Evolutionary conservation across 306 rosid species (phyloP).

Genomic region (Hippophae tibetana): DNA sequence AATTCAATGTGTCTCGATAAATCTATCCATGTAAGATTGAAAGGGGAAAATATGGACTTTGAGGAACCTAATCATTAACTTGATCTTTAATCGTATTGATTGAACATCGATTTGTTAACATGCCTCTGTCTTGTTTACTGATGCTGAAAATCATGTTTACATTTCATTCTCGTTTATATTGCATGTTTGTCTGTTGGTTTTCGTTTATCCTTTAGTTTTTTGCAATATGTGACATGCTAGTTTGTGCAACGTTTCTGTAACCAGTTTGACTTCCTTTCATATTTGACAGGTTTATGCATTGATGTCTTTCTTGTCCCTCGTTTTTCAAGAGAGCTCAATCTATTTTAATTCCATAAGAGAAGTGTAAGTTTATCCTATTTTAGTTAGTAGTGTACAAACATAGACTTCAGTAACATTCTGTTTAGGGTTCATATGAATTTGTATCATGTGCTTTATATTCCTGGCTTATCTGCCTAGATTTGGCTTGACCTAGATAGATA

Average conservation of each 20-base stretch:
- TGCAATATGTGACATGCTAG: constrained; percentile 3
- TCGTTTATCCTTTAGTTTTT: not conserved
- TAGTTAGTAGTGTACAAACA: not conserved
- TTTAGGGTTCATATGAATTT: constrained; percentile 3
- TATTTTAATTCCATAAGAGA: constrained; percentile 84
- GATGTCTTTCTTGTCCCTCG: constrained; percentile 88
- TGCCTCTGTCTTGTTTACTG: no score
- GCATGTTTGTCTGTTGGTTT: not conserved
- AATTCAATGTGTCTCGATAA: no score
- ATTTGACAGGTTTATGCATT: constrained; percentile 76
- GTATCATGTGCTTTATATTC: constrained; percentile 8
- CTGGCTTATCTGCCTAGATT: constrained; percentile 8
- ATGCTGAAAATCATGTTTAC: no score
- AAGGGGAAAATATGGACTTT: no score
- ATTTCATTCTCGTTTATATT: not conserved
- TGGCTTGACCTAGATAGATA: not conserved
- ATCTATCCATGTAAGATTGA: no score
- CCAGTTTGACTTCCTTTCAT: constrained; percentile 7
- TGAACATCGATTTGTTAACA: no score
- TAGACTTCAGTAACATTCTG: not conserved
- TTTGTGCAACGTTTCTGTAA: constrained; percentile 13
- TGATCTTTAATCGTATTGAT: no score
- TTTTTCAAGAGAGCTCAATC: constrained; percentile 59
- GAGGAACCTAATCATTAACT: no score
- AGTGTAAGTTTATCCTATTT: constrained; percentile 60